Conservation (phyloP, 1,139 yeast genomes). For the Geotrichum citri-aurantii region DNA sequence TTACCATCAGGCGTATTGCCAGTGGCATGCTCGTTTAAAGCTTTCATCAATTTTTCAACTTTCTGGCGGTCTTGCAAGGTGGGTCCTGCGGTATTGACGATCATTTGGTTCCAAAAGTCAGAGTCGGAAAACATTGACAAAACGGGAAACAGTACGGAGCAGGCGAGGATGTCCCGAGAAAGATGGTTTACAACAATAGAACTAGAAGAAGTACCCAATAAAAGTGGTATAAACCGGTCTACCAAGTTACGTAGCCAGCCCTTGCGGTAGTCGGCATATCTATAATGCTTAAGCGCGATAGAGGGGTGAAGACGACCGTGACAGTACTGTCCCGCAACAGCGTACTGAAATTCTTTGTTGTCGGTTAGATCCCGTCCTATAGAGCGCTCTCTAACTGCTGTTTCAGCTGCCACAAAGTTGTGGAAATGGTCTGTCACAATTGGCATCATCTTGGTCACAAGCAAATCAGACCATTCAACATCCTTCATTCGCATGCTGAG, state of each 20-base stretch:
- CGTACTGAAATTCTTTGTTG: constrained; percentile 47
- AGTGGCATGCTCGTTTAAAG: constrained; percentile 59
- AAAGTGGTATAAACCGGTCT: constrained; percentile 43
- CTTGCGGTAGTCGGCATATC: constrained; percentile 46
- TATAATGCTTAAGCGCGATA: constrained; percentile 43
- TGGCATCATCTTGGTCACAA: constrained; percentile 59
- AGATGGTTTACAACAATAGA: constrained; percentile 49
- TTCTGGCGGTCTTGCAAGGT: constrained; percentile 69
- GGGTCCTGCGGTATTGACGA: constrained; percentile 57
- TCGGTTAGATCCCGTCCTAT: constrained; percentile 35
- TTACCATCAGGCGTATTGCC: constrained; percentile 6
- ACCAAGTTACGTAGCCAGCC: constrained; percentile 46
- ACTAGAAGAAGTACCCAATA: constrained; percentile 49
- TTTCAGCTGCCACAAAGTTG: constrained; percentile 49
- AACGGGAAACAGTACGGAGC: constrained; percentile 51
- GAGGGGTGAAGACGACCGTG: constrained; percentile 57
- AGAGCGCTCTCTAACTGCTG: constrained; percentile 29
- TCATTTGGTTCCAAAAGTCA: constrained; percentile 66
- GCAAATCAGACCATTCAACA: constrained; percentile 52
- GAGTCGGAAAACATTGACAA: constrained; percentile 59
- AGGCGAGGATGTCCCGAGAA: constrained; percentile 58
- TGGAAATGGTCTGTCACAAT: constrained; percentile 59
- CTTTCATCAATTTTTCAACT: constrained; percentile 66
- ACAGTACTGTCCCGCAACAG: constrained; percentile 55
- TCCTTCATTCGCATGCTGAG: constrained; percentile 41